Conservation (phyloP, 1,284 basidiomycete genomes). For the Anthracocystis setariae region DNA sequence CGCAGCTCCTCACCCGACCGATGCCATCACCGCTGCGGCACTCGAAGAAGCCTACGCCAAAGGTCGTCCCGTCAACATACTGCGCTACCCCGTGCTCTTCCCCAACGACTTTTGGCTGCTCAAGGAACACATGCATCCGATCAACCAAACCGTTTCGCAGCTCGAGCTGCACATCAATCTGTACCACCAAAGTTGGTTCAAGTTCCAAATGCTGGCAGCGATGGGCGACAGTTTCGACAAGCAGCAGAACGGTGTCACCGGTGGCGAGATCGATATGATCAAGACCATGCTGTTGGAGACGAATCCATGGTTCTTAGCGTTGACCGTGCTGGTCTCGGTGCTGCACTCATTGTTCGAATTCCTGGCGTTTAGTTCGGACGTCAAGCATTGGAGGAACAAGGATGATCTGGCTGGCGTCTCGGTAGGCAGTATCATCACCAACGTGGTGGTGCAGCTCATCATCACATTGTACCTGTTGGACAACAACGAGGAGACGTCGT, state of each 20-base stretch:
- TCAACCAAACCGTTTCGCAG: conserved; percentile 63
- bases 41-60: conserved; percentile 20
- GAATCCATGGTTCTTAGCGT: conserved; percentile 85
- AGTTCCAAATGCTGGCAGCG: conserved; percentile 64
- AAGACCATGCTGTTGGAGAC: conserved; percentile 74
- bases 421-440: conserved; percentile 79
- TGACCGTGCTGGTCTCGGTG: conserved; percentile 79
- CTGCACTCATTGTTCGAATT: conserved; percentile 80
- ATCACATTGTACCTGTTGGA: conserved; percentile 93
- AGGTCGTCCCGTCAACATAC: conserved; percentile 21
- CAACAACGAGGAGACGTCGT: conserved; percentile 90
- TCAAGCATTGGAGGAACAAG: conserved; percentile 92
- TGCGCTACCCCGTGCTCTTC: conserved; percentile 78
- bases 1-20: conserved; percentile 14
- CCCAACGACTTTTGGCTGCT: conserved; percentile 88
- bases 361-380: conserved; percentile 73
- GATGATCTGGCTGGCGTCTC: conserved; percentile 74
- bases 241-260: conserved; percentile 73
- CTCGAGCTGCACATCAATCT: conserved; percentile 84
- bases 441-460: conserved; percentile 83
- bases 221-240: conserved; percentile 76
- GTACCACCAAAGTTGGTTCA: conserved; percentile 75
- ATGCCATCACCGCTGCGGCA: conserved; percentile 2
- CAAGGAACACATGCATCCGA: conserved; percentile 64
- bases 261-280: conserved; percentile 73